Conservation (phyloP, 768 basidiomycete genomes). For the Suillus decipiens region DNA sequence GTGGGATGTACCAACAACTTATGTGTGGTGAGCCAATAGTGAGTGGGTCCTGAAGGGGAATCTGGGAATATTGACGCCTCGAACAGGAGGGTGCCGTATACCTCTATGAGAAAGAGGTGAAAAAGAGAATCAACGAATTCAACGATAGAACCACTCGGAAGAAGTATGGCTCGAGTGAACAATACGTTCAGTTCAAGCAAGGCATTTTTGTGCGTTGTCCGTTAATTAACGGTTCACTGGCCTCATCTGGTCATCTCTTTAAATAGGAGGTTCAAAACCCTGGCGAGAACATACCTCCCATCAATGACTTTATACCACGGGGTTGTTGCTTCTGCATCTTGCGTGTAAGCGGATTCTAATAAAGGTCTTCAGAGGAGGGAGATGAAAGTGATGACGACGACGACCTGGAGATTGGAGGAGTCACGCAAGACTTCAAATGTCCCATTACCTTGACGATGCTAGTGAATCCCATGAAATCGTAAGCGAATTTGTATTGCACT, state of each 20-base stretch:
- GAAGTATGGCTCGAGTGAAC: slow-evolving; percentile 66
- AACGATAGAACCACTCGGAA: slow-evolving; percentile 68
- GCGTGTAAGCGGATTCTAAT: slow-evolving; percentile 13
- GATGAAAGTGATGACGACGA: slow-evolving; percentile 86
- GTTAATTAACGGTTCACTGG: slow-evolving; percentile 1
- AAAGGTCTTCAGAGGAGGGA: slow-evolving; percentile 59
- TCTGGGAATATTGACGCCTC: slow-evolving; percentile 8
- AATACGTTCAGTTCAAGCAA: slow-evolving; percentile 64
- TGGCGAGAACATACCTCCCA: slow-evolving; percentile 70
- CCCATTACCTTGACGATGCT: slow-evolving; percentile 73
- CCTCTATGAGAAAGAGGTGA: slow-evolving; percentile 51
- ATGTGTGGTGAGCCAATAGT: slow-evolving; percentile 62
- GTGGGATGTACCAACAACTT: slow-evolving; percentile 57
- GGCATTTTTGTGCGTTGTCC: slow-evolving; percentile 59
- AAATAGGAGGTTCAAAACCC: slow-evolving; percentile 67
- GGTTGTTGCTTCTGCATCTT: slow-evolving; percentile 41
- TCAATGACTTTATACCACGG: slow-evolving; percentile 69
- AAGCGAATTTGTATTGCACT: slow-evolving; percentile 27
- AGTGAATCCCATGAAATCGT: slow-evolving; percentile 83
- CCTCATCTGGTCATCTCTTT: slow-evolving; percentile 3
- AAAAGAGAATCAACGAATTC: slow-evolving; percentile 48
- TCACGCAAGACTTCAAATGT: slow-evolving; percentile 81
- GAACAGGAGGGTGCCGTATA: slow-evolving; percentile 53
- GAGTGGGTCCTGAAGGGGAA: slow-evolving; percentile 26
- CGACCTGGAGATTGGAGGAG: slow-evolving; percentile 86